These are phyloP conservation scores for Achlya hypogyna DNA, from an alignment of 352 stramenopile genomes.

Conservation along the genomic window DNA sequence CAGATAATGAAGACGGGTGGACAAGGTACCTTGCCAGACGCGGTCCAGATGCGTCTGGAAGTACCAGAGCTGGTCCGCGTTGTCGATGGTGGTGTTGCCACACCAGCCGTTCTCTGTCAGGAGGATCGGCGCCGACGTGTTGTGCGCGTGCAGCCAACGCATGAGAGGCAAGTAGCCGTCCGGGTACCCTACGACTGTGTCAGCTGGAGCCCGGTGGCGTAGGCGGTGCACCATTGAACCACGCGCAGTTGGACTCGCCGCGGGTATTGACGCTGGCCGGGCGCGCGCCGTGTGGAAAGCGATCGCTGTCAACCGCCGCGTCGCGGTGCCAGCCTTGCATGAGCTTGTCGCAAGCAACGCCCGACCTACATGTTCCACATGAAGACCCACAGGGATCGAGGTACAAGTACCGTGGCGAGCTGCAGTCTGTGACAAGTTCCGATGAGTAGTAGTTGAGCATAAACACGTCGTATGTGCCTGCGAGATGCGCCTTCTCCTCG, in stretches of 20 bases:
- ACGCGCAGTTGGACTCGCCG: slow-evolving; percentile 35
- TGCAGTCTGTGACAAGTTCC: slow-evolving; percentile 45
- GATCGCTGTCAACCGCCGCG: slow-evolving; percentile 40
- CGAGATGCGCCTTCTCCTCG: slow-evolving; percentile 60
- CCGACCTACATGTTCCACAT: slow-evolving; percentile 16
- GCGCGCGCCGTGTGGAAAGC: slow-evolving; percentile 43
- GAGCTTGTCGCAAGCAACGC: slow-evolving; percentile 31
- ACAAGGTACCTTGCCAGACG: slow-evolving; percentile 24
- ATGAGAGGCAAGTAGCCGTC: slow-evolving; percentile 47
- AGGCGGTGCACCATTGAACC: slow-evolving; percentile 25
- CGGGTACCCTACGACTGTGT: slow-evolving; percentile 32
- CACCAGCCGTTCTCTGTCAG: slow-evolving; percentile 66
- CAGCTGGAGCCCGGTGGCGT: neutral
- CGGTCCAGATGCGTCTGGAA: slow-evolving; percentile 44
- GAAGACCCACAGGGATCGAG: neutral
- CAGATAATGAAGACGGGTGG: neutral
- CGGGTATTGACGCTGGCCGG: slow-evolving; percentile 31
- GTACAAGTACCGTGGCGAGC: slow-evolving; percentile 17
- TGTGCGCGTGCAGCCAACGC: slow-evolving; percentile 40
- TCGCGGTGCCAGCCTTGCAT: slow-evolving; percentile 36
- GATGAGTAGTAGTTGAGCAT: slow-evolving; percentile 93
- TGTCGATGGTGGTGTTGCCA: slow-evolving; percentile 46
- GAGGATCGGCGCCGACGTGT: slow-evolving; percentile 29
- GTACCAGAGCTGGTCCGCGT: slow-evolving; percentile 57
- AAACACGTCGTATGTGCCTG: slow-evolving; percentile 88